Base-by-base conservation (phyloP, 495 filamentous ascomycete species). In the Poronia punctata region DNA sequence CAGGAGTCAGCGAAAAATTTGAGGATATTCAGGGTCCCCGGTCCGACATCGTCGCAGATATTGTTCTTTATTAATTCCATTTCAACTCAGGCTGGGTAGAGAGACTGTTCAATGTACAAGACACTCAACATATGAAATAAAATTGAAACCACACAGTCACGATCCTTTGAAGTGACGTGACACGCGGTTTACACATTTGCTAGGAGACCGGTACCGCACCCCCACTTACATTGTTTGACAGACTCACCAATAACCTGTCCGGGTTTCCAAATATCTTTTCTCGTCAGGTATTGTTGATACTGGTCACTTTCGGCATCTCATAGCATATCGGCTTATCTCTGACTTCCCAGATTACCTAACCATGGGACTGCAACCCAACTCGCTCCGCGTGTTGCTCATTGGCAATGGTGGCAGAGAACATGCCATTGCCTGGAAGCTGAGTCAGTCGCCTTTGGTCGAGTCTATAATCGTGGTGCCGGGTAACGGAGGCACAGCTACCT, bases 341-440 rank as follows among this genome's bases (percentile, higher is more conserved):
- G 16, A 2, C 19, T 23, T 25, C 44, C 14, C 4, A 29, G 37
- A 37, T 12, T 16, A 38, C 39, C 18, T n/a, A 43, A 42, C 18
- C 29, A 53, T 55, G 54, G 51, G 44, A 38, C 37, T 43, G 31
- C 36, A 55, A 36, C 43, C 50, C 16, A 33, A n/a, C 26, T 54
- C 65, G 24, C 59, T 75, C 33, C 66, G 69, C 28, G 74, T 96
- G 41, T 81, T 98, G 48, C 76, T 98, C 31, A 75, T 98, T 44
- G 92, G 92, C 56, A 90, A 84, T 62, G 92, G 92, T 39, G 92
- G 92, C 35, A 76, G 92, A 53, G 92, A 98, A 64, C 87, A 97
- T 69, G 87, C 92, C 24, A 72, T 95, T 27, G 88, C 90, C 26
- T 96, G 89, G 90, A 96, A 93, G 63, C 70, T 97, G 21, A 77